Conservation (phyloP, 768 basidiomycete species). For the Dendrothele bispora region DNA sequence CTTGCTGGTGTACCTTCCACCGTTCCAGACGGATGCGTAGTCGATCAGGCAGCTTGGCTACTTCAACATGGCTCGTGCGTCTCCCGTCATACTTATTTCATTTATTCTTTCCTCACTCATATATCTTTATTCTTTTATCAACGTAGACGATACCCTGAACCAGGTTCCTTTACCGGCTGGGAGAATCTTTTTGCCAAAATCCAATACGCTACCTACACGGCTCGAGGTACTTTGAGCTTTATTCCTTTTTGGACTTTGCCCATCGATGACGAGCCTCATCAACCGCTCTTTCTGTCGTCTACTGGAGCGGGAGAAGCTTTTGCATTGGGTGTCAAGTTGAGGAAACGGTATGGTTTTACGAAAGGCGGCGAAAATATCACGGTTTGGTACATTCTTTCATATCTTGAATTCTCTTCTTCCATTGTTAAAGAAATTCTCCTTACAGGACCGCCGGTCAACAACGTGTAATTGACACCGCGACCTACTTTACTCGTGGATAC, state of each 20-base stretch:
- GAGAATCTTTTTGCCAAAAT: slow-evolving; percentile 35
- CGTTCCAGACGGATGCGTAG: slow-evolving; percentile 36
- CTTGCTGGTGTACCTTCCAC: slow-evolving; percentile 30
- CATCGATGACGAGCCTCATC: slow-evolving; percentile 36
- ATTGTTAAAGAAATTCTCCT: background rate
- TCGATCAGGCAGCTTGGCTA: slow-evolving; percentile 46
- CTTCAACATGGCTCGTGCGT: slow-evolving; percentile 42
- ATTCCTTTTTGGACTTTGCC: slow-evolving; percentile 41
- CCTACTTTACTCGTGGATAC: slow-evolving; percentile 39
- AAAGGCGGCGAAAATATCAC: slow-evolving; percentile 40
- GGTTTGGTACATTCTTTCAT: slow-evolving; percentile 38
- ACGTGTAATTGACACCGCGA: slow-evolving; percentile 40
- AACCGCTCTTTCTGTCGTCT: slow-evolving; percentile 38
- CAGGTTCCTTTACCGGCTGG: slow-evolving; percentile 40
- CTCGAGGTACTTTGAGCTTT: slow-evolving; percentile 37
- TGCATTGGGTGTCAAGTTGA: slow-evolving; percentile 35
- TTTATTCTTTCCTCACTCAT: slow-evolving; percentile 9
- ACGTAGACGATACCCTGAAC: slow-evolving; percentile 44
- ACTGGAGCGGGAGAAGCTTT: slow-evolving; percentile 41
- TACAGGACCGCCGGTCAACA: slow-evolving; percentile 43
- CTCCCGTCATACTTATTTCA: background rate
- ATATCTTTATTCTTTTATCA: no score
- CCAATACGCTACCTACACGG: slow-evolving; percentile 39
- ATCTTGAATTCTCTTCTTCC: background rate
- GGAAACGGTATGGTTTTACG: slow-evolving; percentile 40